Evolutionary conservation across 1,284 basidiomycete genomes (phyloP), one percentile per base, ranked within the genome.

Genomic region (Thelephora terrestris): DNA sequence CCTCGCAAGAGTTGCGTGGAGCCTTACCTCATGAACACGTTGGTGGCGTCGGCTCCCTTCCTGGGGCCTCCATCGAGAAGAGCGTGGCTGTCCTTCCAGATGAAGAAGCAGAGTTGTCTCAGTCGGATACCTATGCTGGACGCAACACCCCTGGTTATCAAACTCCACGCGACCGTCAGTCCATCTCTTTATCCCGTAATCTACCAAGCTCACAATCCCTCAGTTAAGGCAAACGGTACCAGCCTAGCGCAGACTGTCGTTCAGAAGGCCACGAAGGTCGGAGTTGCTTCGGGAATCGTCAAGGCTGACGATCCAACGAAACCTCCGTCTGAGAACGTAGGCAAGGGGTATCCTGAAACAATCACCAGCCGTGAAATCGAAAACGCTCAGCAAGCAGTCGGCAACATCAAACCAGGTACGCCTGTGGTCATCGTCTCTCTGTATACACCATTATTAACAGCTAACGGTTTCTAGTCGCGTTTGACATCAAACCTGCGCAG

Each of bases 21-120:
- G 52, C 59, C 0, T 44, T 42, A 20, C 42, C 57, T 4, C 53
- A 57, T 9, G 64, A 65, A 49, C 59, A 56, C 44, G 53, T 58
- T 14, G 61, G 53, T 7, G 71, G 71, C 16, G 67, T 64, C 5
- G 70, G 70, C 2, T 61, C 66, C 7, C 59, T 71, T 20, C 70
- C 70, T 1, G 70, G 70, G 2, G 51, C 52, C 2, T 49, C 59
- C 38, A 58, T 55, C 40, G 70, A 72, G 52, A 50, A 56, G 6
- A 64, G 63, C 7, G 69, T 73, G 9, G 63, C 70, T 10, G 60
- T 66, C 48, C 59, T 71, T 5, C 71, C 74, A 2, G 67, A 71
- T 7, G 70, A 68, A 36, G 10, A 25, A 42, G n/a, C 2, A 10
- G 38, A 40, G 38, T 21, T 6, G 38, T 23, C 10, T 20, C 9